Percentiles rank a stretch among this genome's conserved stretches.
These are phyloP conservation scores for Eutrema yunnanense DNA, from an alignment of 345 rosid genomes.

Conservation along the genomic window DNA sequence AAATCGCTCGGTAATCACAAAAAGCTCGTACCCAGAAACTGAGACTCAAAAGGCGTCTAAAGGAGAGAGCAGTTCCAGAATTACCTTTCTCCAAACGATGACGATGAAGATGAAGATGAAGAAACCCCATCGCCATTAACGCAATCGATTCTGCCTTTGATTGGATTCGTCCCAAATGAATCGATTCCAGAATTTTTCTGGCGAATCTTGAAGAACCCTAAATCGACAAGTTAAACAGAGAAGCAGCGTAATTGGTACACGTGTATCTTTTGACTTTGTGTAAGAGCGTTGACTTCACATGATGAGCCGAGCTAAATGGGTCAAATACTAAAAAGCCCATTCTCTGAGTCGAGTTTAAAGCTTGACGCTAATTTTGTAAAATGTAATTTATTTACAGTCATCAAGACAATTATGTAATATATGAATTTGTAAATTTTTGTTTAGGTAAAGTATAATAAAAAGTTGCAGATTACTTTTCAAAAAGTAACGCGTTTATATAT, in stretches of 20 bases:
- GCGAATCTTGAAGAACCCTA: not conserved
- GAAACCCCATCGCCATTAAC: slow-evolving; percentile 9
- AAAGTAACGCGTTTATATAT: not conserved
- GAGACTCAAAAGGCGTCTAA: not conserved
- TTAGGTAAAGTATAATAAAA: not conserved
- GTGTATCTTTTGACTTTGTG: not conserved
- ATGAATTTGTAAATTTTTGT: not conserved
- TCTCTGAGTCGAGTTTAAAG: not conserved
- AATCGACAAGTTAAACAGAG: not conserved
- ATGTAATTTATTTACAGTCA: not conserved
- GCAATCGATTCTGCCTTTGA: not conserved
- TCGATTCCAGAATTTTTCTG: not conserved
- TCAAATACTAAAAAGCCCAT: not conserved
- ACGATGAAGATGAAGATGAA: slow-evolving; percentile 9
- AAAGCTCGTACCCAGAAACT: slow-evolving; percentile 23
- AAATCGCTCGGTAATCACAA: slow-evolving; percentile 9
- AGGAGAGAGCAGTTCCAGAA: not conserved
- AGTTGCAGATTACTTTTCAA: not conserved
- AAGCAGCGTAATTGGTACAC: not conserved
- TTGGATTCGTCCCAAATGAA: not conserved
- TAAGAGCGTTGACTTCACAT: not conserved
- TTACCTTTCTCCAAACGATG: slow-evolving; percentile 4
- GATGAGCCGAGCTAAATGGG: not conserved
- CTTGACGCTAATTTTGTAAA: not conserved
- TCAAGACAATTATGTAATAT: not conserved